Evolutionary conservation across 2,329 filamentous ascomycete genomes (phyloP), one percentile per base, ranked within the genome.

Genomic region (Fusarium subtropicale): DNA sequence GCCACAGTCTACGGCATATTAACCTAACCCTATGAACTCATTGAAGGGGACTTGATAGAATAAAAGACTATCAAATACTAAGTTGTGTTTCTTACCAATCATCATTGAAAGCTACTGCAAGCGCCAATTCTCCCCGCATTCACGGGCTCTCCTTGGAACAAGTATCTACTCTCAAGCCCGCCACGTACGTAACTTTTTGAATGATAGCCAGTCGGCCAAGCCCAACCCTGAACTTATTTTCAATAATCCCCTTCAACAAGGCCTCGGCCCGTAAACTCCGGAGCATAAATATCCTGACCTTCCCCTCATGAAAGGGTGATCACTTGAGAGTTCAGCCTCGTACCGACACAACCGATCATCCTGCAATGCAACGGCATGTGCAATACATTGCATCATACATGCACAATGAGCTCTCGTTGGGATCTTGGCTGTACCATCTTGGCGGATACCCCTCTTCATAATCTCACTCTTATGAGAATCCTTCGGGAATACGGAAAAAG

Each of bases 401-500:
- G 4, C 15, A 38, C 12, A 31, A 20, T 26, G 5, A 18, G 8
- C 13, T 30, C 24, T 41, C 22, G 9, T 41, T 11, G 55, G 7
- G 24, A 24, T 15, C 41, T 60, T 56, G 51, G 58, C 13, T 38
- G 46, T 7, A 18, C 47, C 47, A 16, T 48, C 55, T n/a, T 50
- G 30, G 31, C 52, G 24, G n/a, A 31, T 53, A 55, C 67, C 67
- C 63, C 67, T 68, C 63, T 39, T 31, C 5, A 30, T 8, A 39
- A 44, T 56, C 31, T 33, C 39, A 69, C 48, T n/a, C 48, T 22
- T 30, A 41, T 36, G 41, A 12, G 30, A 34, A 30, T 8, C 34
- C 36, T 34, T 33, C 45, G 64, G 51, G 20, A 56, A 59, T 47
- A 64, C 54, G 45, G 45, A 51, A 62, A 60, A 54, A 28, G 60